Percentiles rank a stretch among this genome's conserved stretches.
Conservation (phyloP, 345 rosid genomes). For the Noccaea bulbosa region DNA sequence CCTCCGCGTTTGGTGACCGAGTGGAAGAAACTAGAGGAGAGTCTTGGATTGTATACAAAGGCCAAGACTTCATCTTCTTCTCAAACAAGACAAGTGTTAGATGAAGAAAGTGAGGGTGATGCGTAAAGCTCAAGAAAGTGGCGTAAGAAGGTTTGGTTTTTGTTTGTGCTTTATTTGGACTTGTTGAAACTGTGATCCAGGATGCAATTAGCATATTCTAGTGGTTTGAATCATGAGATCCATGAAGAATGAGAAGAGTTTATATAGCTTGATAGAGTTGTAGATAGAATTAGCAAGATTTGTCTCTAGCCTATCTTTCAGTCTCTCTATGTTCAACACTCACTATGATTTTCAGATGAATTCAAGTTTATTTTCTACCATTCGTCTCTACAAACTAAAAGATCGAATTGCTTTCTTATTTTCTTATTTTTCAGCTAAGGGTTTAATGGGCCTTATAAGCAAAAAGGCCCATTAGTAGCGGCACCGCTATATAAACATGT, state of each 20-base stretch:
- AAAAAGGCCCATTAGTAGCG: not conserved
- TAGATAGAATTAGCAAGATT: slow-evolving; percentile 5
- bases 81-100: slow-evolving; percentile 11
- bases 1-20: slow-evolving; percentile 61
- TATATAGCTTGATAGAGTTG: not conserved
- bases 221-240: not conserved
- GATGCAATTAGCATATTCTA: not conserved
- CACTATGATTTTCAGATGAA: no score
- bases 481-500: not conserved
- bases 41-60: slow-evolving; percentile 53
- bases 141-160: slow-evolving; percentile 5
- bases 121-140: slow-evolving; percentile 10
- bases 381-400: not conserved
- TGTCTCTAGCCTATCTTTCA: not conserved
- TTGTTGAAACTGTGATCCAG: slow-evolving; percentile 27
- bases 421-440: no score
- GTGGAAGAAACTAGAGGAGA: slow-evolving; percentile 73
- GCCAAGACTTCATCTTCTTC: slow-evolving; percentile 27
- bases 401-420: no score
- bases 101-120: slow-evolving; percentile 28
- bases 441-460: not conserved
- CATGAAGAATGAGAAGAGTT: slow-evolving; percentile 7
- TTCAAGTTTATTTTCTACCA: not conserved
- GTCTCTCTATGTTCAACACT: not conserved
- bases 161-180: slow-evolving; percentile 16